A percentile compares a stretch with the other conserved stretches of the same genome.
Evolutionary conservation across 129 eudicot species (phyloP).

Genomic region (Silybum marianum): DNA sequence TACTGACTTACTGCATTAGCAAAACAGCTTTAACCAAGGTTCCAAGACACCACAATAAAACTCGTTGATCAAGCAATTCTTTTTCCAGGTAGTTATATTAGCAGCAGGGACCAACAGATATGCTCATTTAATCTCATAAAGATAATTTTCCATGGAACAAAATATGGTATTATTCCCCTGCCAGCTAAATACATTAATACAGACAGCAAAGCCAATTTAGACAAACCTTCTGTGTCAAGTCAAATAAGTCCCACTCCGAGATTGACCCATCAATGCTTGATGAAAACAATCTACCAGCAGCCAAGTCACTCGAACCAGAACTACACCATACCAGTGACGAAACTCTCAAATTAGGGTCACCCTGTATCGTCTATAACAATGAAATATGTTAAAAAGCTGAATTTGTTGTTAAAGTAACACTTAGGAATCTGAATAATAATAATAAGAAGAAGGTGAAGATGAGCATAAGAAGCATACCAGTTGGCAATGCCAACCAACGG

Average conservation of each 20-base stretch:
- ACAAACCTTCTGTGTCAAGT: constrained; percentile 64
- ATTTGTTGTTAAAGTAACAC: not conserved
- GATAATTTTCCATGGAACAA: not conserved
- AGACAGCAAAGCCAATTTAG: not conserved
- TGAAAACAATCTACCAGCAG: constrained; percentile 65
- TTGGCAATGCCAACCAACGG: constrained; percentile 95
- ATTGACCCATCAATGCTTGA: constrained; percentile 90
- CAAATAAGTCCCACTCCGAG: constrained; percentile 83
- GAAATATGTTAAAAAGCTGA: constrained; percentile 13
- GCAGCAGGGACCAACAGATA: not conserved
- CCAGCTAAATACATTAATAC: not conserved
- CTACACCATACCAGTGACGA: constrained; percentile 85
- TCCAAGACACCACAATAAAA: not conserved
- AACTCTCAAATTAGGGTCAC: constrained; percentile 66
- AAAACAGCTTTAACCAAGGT: not conserved
- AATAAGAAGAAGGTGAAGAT: not conserved
- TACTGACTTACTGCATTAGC: not conserved
- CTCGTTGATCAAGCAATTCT: not conserved
- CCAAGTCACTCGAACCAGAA: constrained; percentile 38
- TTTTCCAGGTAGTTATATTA: not conserved
- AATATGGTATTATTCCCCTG: not conserved
- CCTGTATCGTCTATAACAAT: constrained; percentile 65
- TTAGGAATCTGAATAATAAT: not conserved
- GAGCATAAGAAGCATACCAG: constrained; percentile 41
- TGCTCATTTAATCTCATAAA: not conserved